Base-by-base conservation (phyloP, 108 stramenopile genomes). In the Skeletonema costatum region DNA sequence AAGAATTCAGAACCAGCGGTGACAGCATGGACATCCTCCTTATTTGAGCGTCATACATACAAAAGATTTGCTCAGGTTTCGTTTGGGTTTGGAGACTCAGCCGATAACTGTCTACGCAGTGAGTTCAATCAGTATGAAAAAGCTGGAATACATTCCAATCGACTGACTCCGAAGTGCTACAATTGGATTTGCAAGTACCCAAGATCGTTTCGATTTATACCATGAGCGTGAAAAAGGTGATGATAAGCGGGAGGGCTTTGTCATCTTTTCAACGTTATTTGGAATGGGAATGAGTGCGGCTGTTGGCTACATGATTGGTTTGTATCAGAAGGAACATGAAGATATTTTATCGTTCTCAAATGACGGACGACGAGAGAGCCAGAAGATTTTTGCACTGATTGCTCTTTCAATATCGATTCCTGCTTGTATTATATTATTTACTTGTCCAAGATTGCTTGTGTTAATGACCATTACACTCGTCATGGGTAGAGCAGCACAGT, bases 161-260 rank as follows among this genome's bases (percentile, higher is more conserved):
- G 76, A 56, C 33, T 77, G 59, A 68, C 53, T 59, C 63, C 76
- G 8, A 70, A 77, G 41, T 77, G 76, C 64, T 68, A 59, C 1
- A 68, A 77, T 17, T 77, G 76, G 76, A 70, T 77, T 6, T 35
- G 41, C 53, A 77, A 70, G 60, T n/a, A 50, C 76, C 13, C 50
- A 77, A 44, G 51, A 21, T 41, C 41, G 65, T 30, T 77, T 69
- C 19, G 51, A 70, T 29, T 63, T 50, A 38, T 25, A 70, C 17
- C 25, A 16, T 38, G 17, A 70, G 7, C 61, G 76, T 39, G 76
- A 71, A 30, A 77, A 44, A 46, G 69, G 76, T 31, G 64, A 77
- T 38, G 76, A 77, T 77, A 70, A 70, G 32, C 76, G 76, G 25
- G 76, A 77, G 35, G 68, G 32, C 2, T 77, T 77, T 77, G 76